Percentiles rank a stretch among this genome's conserved stretches.
phyloP scores from a whole-genome alignment of 2,329 filamentous ascomycete genomes.

The Aureobasidium pullulans region DNA sequence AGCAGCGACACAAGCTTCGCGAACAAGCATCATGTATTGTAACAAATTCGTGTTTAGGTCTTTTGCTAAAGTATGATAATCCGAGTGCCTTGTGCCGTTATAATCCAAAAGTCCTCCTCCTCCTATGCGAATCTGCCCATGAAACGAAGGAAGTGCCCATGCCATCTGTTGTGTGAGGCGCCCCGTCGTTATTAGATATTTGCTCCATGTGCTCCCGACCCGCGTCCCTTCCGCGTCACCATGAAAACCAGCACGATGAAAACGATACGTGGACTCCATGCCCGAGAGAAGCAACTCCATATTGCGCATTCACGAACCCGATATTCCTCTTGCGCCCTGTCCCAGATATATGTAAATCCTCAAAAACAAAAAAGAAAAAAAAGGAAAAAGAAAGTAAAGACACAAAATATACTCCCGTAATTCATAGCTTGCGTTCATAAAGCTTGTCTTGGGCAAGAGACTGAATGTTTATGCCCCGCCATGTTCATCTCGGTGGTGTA shows the following conservation, averaged over 20 bases:
- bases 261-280: not conserved
- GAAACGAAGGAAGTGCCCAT: not conserved
- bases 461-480: not conserved
- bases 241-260: not conserved
- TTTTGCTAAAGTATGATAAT: not conserved
- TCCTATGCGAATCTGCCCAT: not conserved
- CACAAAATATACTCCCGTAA: slow-evolving; percentile 1
- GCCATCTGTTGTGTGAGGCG: not conserved
- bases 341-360: not conserved
- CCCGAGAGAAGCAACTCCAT: not conserved
- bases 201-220: not conserved
- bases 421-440: slow-evolving; percentile 1
- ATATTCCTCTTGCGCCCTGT: not conserved
- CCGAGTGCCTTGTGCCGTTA: not conserved
- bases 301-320: not conserved
- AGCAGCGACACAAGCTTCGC: not conserved
- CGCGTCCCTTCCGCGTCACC: not conserved
- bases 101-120: not conserved
- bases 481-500: not conserved
- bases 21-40: not conserved
- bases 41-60: not conserved
- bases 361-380: not conserved
- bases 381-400: not conserved
- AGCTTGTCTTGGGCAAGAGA: not conserved
- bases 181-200: not conserved